Base-by-base conservation (phyloP, 2,329 filamentous ascomycete genomes). In the Monosporascus ibericus region DNA sequence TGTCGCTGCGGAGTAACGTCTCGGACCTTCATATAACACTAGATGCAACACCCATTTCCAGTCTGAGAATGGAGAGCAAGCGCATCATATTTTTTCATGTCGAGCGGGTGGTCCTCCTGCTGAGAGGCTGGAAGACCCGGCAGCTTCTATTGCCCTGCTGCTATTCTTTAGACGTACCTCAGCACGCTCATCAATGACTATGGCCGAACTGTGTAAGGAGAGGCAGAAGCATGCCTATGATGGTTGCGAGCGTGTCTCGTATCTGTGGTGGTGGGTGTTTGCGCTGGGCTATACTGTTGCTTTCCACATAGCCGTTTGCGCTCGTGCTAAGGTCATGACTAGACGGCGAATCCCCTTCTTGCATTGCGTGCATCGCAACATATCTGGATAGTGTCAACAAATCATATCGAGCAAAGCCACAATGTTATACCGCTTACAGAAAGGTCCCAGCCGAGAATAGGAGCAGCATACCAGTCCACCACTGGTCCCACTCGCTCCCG, bases 321-420 rank as follows among this genome's bases (percentile, higher is more conserved):
- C 67, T 63, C 1, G 69, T 62, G 49, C 74, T 70, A 52, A 80
- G 74, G n/a, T 82, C 75, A 57, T 84, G 77, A 49, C 73, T 70
- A 30, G 78, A 72, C 2, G 72, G 67, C 8, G 71, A 69, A 49
- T 76, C 74, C 22, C 85, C 82, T 64, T 96, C 92, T 66, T 95
- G 89, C 90, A 97, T 96, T 1, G 92, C 91, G 66, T 99, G 94
- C 92, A 97, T 96, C 1, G 94, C 94, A 44, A 99, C 94, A 65
- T 97, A 96, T 62, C 90, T 95, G 57, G 15, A 46, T 27, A 46
- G 22, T 17, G 30, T 34, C 1, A 34, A 14, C 11, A 48, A 9
- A 46, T 47, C 58, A 70, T 56, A 66, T 62, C 52, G 47, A 54
- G 48, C 39, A 53, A 47, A 17, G n/a, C 39, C 9, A 14, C 25